Conservation (phyloP, 306 rosid species). For the Ormosia semicastrata region DNA sequence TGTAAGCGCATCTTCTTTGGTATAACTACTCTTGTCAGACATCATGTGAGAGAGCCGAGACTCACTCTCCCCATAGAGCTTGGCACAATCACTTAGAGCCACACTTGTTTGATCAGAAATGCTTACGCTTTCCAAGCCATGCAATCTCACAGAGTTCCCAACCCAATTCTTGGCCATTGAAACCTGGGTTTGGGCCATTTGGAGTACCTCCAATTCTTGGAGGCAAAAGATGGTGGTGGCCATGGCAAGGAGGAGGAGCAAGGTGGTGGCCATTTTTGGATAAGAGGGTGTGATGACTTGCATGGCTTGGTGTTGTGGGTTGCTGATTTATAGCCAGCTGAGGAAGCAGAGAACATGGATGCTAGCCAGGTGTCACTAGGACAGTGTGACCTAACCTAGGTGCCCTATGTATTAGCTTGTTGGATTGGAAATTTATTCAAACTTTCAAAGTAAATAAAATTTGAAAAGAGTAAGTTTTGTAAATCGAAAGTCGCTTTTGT, state of each 20-base stretch:
- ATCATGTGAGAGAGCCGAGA: constrained; percentile 34
- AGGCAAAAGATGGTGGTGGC: constrained; percentile 22
- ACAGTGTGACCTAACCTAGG: not conserved
- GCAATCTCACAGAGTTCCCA: constrained; percentile 8
- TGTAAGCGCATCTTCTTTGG: constrained; percentile 39
- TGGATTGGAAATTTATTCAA: not conserved
- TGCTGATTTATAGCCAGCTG: constrained; percentile 43
- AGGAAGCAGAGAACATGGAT: constrained; percentile 47
- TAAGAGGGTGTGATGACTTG: constrained; percentile 11
- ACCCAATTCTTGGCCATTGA: constrained; percentile 38
- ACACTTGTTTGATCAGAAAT: not conserved
- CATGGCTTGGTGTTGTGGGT: constrained; percentile 36
- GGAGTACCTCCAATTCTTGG: constrained; percentile 37
- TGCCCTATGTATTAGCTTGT: constrained; percentile 6
- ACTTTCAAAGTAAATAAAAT: not conserved
- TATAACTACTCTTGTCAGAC: constrained; percentile 3
- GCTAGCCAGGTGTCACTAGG: constrained; percentile 43
- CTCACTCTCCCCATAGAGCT: constrained; percentile 64
- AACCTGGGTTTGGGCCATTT: constrained; percentile 36
- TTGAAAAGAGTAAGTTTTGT: too few relatives aligned
- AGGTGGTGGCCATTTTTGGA: constrained; percentile 38
- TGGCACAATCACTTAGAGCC: constrained; percentile 54
- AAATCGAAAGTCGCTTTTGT: too few relatives aligned
- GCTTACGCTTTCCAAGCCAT: not conserved
- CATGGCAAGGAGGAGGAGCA: constrained; percentile 28